A percentile compares a stretch with the other conserved stretches of the same genome.
Evolutionary conservation across 1,284 basidiomycete species (phyloP).

Genomic region (Melampsora larici-populina): DNA sequence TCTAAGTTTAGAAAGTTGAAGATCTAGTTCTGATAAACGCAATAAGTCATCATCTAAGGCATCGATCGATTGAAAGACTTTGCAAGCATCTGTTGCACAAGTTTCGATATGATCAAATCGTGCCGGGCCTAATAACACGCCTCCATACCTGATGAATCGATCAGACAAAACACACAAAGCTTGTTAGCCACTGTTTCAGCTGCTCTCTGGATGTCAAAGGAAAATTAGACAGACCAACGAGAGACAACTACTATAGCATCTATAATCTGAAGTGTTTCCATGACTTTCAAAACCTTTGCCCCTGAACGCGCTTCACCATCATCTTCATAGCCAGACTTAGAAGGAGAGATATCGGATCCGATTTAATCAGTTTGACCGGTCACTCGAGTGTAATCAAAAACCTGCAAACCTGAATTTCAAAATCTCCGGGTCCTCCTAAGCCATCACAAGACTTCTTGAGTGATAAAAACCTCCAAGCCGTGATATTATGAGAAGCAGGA

Average conservation of each 20-base stretch:
- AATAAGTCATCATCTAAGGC: background rate
- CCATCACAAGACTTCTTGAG: background rate
- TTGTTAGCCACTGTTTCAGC: background rate
- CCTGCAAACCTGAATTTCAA: background rate
- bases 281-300: background rate
- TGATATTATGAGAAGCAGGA: constrained; percentile 1
- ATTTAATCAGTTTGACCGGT: background rate
- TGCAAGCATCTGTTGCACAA: background rate
- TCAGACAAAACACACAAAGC: background rate
- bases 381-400: background rate
- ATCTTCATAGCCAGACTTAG: background rate
- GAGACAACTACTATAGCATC: background rate
- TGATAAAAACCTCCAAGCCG: background rate
- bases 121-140: background rate
- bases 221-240: background rate
- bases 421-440: background rate
- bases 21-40: background rate
- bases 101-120: background rate
- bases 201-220: background rate
- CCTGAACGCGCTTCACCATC: background rate
- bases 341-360: background rate
- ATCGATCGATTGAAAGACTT: background rate
- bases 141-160: background rate
- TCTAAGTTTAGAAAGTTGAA: background rate
- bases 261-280: background rate